Base-by-base conservation (phyloP, 495 filamentous ascomycete species). In the Beverwykella pulmonaria region DNA sequence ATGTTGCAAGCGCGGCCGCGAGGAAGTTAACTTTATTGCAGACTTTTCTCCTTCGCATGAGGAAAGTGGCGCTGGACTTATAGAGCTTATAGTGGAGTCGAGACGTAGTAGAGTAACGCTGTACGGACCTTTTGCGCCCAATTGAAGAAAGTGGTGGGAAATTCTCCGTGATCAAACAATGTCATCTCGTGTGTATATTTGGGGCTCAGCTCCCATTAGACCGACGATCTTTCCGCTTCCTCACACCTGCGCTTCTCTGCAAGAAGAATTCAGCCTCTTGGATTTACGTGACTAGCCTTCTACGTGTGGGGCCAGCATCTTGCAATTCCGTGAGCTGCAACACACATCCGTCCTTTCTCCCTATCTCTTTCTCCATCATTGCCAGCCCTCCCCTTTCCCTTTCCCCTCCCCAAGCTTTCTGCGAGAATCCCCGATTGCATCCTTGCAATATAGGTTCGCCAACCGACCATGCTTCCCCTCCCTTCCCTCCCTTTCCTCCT, bases 211-310 rank as follows among this genome's bases (percentile, higher is more conserved):
- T 54, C 26, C 52, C 52, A 54, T 54, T 54, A 54, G 27, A 30
- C 52, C 52, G 52, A 54, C 52, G 52, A 54, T 54, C 52, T 10
- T 32, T 54, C 52, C 52, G 12, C 10, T n/a, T 54, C 52, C 52
- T 29, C 27, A 2, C 39, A n/a, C 39, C 17, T 14, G 5, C 8
- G 39, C 17, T 14, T 44, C 17, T 44, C 39, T 44, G 39, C 39
- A 44, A 3, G 17, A 44, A n/a, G n/a, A 4, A 12, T 44, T 29
- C 52, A 32, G 52, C 52, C 52, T 54, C 26, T 2, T 54, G 26
- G 52, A 30, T n/a, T 48, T 34, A 34, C n/a, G 5, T 2, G 27
- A 1, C 20, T 29, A 32, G 5, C 8, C 17, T 54, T 54, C 17
- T 20, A 15, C 20, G 8, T 30, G 52, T 54, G 52, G 52, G 52